Conservation (phyloP, 805 yeast species). For the Starmera pachycereana region DNA sequence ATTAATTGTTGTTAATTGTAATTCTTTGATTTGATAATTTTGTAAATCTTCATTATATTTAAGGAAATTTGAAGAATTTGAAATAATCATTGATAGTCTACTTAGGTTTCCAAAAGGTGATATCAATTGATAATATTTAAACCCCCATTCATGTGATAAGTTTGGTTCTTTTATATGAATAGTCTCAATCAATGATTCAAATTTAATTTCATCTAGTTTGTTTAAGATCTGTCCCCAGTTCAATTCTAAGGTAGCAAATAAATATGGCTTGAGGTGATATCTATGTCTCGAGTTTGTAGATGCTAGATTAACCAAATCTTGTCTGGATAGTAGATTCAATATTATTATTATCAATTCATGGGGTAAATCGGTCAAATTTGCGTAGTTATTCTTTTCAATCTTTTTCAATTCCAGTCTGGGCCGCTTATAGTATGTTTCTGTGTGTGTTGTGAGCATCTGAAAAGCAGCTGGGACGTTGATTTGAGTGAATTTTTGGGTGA, state of each 20-base stretch:
- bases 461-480: no score
- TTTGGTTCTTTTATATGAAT: constrained; percentile 19
- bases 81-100: constrained; percentile 15
- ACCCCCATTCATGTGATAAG: constrained; percentile 25
- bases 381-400: no score
- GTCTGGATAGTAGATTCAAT: constrained; percentile 8
- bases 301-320: constrained; percentile 9
- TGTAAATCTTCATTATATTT: constrained; percentile 16
- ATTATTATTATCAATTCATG: constrained; percentile 13
- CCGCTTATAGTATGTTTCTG: no score
- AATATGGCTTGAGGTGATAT: constrained; percentile 11
- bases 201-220: neutral
- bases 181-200: constrained; percentile 8
- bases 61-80: constrained; percentile 24
- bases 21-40: constrained; percentile 6
- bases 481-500: no score
- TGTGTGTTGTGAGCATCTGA: no score
- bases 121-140: constrained; percentile 20
- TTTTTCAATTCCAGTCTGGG: no score
- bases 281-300: constrained; percentile 3
- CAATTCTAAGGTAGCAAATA: constrained; percentile 6
- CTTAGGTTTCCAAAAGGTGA: constrained; percentile 12
- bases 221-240: constrained; percentile 8
- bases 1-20: constrained; percentile 15
- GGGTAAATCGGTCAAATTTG: constrained; percentile 2